phyloP scores from a whole-genome alignment of 495 filamentous ascomycete genomes.

The Sabuloglossum arenarium region DNA sequence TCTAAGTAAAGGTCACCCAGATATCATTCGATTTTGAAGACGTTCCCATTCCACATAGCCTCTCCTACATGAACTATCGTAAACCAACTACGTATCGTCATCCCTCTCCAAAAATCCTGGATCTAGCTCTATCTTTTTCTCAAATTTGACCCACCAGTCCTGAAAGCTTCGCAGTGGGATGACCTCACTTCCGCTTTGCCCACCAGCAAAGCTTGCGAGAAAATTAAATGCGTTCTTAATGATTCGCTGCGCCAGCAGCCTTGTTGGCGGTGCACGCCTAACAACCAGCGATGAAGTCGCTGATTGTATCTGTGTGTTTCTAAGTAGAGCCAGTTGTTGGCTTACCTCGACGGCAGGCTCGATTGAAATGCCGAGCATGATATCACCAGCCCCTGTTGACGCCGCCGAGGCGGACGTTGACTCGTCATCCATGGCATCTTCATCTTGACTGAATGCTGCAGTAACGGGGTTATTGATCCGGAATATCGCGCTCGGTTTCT shows the following conservation, averaged over 20 bases:
- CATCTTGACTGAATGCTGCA: conserved; percentile 14
- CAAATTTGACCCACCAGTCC: conserved; percentile 97
- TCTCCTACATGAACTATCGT: not conserved
- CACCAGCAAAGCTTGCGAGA: conserved; percentile 57
- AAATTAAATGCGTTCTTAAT: conserved; percentile 98
- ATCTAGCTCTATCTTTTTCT: conserved; percentile 66
- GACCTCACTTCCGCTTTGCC: conserved; percentile 40
- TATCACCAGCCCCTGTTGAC: conserved; percentile 15
- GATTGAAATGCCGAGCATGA: conserved; percentile 65
- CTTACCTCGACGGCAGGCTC: conserved; percentile 56
- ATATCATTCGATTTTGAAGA: not conserved
- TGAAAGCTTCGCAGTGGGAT: conserved; percentile 79
- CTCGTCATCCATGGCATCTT: conserved; percentile 26
- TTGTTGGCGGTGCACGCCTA: conserved; percentile 30
- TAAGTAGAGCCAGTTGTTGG: conserved; percentile 38
- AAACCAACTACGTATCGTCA: conserved; percentile 19
- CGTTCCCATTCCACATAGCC: not conserved
- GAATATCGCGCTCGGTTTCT: conserved; percentile 82
- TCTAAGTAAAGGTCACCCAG: not conserved
- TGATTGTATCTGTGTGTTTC: conserved; percentile 17
- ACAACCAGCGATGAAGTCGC: conserved; percentile 13
- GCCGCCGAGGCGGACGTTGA: conserved; percentile 6
- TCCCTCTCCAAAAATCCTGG: conserved; percentile 77
- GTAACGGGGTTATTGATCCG: conserved; percentile 26
- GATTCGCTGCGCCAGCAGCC: conserved; percentile 73